Conservation (phyloP, 129 eudicot genomes). For the Chrysanthemum seticuspe region DNA sequence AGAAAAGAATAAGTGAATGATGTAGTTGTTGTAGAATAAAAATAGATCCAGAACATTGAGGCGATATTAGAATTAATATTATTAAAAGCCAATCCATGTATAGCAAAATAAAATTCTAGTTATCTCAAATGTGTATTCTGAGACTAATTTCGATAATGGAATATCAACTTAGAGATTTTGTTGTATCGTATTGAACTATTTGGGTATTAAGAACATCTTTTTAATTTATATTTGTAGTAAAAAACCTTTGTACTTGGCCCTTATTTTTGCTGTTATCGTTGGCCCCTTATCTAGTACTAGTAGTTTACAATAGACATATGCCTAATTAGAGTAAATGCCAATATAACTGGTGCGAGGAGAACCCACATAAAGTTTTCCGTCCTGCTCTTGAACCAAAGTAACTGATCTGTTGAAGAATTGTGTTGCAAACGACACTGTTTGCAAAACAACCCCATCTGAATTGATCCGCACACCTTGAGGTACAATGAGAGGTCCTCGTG, state of each 20-base stretch:
- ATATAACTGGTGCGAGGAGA: slow-evolving; percentile 17
- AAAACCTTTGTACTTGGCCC: too few species aligned
- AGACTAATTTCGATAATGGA: too few species aligned
- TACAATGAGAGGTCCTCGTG: neutral
- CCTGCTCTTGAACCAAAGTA: slow-evolving; percentile 19
- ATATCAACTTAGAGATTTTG: too few species aligned
- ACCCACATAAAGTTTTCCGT: slow-evolving; percentile 25
- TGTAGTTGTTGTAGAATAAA: too few species aligned
- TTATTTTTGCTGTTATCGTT: neutral
- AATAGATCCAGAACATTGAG: too few species aligned
- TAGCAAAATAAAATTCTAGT: too few species aligned
- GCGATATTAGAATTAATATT: too few species aligned
- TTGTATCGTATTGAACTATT: too few species aligned
- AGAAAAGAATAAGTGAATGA: too few species aligned
- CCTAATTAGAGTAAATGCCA: slow-evolving; percentile 25
- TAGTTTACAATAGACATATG: neutral
- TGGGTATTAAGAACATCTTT: too few species aligned
- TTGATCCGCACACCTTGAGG: slow-evolving; percentile 17
- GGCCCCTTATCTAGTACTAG: neutral
- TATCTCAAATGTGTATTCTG: too few species aligned
- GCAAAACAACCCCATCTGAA: slow-evolving; percentile 17
- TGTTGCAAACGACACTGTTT: slow-evolving; percentile 20
- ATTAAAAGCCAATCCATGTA: too few species aligned
- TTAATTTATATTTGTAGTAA: neutral
- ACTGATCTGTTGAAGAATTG: slow-evolving; percentile 7